phyloP scores from a whole-genome alignment of 306 rosid species.

The Malus orientalis region DNA sequence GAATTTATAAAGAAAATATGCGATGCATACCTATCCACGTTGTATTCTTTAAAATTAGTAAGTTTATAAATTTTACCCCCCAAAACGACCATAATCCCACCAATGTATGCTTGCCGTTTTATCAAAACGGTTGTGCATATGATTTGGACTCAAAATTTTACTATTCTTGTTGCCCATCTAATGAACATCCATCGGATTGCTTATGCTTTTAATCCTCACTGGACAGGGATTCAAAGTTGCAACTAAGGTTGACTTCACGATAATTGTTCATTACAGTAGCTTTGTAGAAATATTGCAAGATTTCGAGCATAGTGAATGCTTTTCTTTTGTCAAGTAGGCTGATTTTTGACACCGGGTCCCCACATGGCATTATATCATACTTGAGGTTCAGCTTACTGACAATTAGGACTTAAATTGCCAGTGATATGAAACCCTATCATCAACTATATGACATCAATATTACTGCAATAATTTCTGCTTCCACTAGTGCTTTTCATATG shows the following conservation, averaged over 20 bases:
- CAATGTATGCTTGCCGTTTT: not conserved
- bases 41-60: too few species aligned
- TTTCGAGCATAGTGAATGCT: constrained; percentile 5
- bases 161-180: not conserved
- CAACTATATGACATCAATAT: constrained; percentile 11
- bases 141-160: not conserved
- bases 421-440: not conserved
- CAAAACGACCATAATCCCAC: not conserved
- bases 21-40: not conserved
- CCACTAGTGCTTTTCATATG: constrained; percentile 1
- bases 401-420: constrained; percentile 13
- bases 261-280: not conserved
- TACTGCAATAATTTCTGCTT: constrained; percentile 4
- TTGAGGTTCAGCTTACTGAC: not conserved
- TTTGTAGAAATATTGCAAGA: not conserved
- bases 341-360: not conserved
- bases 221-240: too few species aligned
- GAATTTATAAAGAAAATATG: not conserved
- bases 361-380: constrained; percentile 7
- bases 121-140: not conserved
- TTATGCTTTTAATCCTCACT: not conserved
- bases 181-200: not conserved
- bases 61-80: not conserved
- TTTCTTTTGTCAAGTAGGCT: not conserved
- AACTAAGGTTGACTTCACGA: not conserved